Base-by-base conservation (phyloP, 2,329 filamentous ascomycete genomes). In the Botrytis pseudocinerea region DNA sequence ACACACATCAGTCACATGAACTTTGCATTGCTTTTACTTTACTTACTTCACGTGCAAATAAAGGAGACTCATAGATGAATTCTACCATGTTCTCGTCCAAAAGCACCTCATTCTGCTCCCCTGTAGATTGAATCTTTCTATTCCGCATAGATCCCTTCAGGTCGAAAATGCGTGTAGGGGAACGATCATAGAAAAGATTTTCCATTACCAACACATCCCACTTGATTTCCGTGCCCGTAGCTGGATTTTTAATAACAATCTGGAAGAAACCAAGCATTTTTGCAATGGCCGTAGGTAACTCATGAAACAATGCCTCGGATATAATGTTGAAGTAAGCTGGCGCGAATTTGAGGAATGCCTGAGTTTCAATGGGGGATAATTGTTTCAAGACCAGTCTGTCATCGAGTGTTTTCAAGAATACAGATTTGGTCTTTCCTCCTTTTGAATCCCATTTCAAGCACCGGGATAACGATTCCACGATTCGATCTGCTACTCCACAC, bases 191-290 rank as follows among this genome's bases (percentile, higher is more conserved):
- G 82, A 99, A 99, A 25, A 99, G 85, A 78, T 99, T 99, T 83
- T 99, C 96, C 90, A 98, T 99, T 28, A 99, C 88, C 7, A 99
- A 86, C 70, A 99, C 87, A 82, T 97, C 97, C 82, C 95, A 93
- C 81, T 97, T 97, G 82, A 97, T 95, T 81, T 99, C 96, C 0
- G 93, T 93, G 68, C 94, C 95, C 0, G 95, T 98, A 28, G 89
- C 87, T 0, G 96, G 93, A 78, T 98, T 98, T 84, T 97, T 98
- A 84, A 99, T 97, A 76, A 95, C 92, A 66, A 99, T 92, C 79
- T 98, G 95, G 84, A 97, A 99, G 82, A 99, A 97, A 0, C 96
- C 96, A 71, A 99, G 89, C 96, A 99, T 99, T 84, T 99, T 99
- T 44, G 96, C 96, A 79, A 99, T 99, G 60, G 97, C 96, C 1